A percentile compares a stretch with the other conserved stretches of the same genome.
These are phyloP conservation scores for Neltuma alba DNA, from an alignment of 306 rosid species.

Conservation along the genomic window DNA sequence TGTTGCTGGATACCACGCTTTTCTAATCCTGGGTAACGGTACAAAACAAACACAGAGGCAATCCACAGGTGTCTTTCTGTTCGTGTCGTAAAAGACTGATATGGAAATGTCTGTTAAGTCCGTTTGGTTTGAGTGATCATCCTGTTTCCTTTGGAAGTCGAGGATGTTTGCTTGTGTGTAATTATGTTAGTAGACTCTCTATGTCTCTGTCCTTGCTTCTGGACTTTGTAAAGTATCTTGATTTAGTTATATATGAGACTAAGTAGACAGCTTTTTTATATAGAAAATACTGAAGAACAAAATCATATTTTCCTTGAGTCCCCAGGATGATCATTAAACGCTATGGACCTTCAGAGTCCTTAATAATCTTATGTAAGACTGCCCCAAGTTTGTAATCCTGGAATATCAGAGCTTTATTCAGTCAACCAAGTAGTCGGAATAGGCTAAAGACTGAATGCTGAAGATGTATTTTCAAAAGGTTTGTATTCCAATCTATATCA, in stretches of 20 bases:
- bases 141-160: conserved; percentile 39
- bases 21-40: conserved; percentile 44
- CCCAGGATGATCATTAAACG: not conserved
- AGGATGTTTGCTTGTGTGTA: conserved; percentile 52
- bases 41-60: conserved; percentile 43
- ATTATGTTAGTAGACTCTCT: conserved; percentile 50
- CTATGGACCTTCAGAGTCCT: not conserved
- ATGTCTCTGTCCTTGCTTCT: conserved; percentile 38
- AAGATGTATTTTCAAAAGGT: not conserved
- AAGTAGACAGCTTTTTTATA: conserved; percentile 1
- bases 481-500: not conserved
- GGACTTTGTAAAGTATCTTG: conserved; percentile 49
- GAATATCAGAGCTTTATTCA: not conserved
- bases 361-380: not conserved
- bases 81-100: conserved; percentile 34
- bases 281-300: not conserved
- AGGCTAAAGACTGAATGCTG: too few species aligned
- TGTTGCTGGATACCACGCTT: conserved; percentile 39
- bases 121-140: conserved; percentile 34
- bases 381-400: not conserved
- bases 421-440: not conserved
- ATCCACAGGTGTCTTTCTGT: conserved; percentile 35
- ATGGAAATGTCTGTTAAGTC: conserved; percentile 43
- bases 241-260: conserved; percentile 41
- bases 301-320: not conserved